Conservation (phyloP, 2,329 filamentous ascomycete species). For the Colletotrichum cordylinicola region DNA sequence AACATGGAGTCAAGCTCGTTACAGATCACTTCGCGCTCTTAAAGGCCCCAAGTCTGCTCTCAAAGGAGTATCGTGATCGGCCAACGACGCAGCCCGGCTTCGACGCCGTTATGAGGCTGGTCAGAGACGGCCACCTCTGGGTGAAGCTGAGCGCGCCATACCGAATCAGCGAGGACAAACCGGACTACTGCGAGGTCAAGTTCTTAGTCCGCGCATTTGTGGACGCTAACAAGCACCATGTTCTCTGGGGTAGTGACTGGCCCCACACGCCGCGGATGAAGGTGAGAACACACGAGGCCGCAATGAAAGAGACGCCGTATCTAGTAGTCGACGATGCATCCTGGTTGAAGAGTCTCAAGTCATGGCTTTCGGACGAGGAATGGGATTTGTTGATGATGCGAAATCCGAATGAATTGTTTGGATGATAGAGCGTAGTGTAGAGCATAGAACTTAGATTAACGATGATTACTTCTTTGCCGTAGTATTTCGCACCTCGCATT, state of each 20-base stretch:
- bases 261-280: slow-evolving; percentile 43
- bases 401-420: slow-evolving; percentile 1
- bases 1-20: slow-evolving; percentile 29
- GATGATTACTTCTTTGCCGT: not conserved
- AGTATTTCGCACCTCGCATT: not conserved
- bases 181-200: slow-evolving; percentile 35
- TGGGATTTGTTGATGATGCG: slow-evolving; percentile 26
- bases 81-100: slow-evolving; percentile 34
- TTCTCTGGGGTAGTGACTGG: slow-evolving; percentile 46
- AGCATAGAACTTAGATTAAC: not conserved
- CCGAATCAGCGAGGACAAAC: slow-evolving; percentile 33
- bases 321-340: slow-evolving; percentile 28
- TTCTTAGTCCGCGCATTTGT: slow-evolving; percentile 35
- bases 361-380: slow-evolving; percentile 28
- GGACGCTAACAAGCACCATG: slow-evolving; percentile 33
- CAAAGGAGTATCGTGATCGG: slow-evolving; percentile 24
- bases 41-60: slow-evolving; percentile 37
- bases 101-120: slow-evolving; percentile 31
- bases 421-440: not conserved
- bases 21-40: slow-evolving; percentile 43
- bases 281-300: slow-evolving; percentile 36
- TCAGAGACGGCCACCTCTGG: slow-evolving; percentile 35
- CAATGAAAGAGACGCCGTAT: slow-evolving; percentile 33
- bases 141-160: slow-evolving; percentile 45
- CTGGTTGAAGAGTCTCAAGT: slow-evolving; percentile 26